Base-by-base conservation (phyloP, 2,329 filamentous ascomycete species). In the Dothiorella sarmentorum region DNA sequence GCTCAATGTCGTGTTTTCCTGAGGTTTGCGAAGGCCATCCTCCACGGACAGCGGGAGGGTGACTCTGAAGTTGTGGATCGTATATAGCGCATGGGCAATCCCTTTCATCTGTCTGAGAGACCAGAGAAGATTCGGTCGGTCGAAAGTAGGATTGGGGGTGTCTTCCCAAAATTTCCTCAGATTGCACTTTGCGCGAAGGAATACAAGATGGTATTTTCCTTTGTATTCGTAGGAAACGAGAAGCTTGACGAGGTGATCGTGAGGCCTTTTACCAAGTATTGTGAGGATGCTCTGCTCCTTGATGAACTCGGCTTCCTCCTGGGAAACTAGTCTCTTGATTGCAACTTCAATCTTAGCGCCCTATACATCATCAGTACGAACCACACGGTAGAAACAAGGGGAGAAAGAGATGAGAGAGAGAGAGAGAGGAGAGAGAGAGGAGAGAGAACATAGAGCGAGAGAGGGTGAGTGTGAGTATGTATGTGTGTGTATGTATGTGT, bases 281-380 rank as follows among this genome's bases (percentile, higher is more conserved):
- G 9, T 24, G 11, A 51, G 45, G 13, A 37, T 26, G 3, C 18
- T 24, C 5, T n/a, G 45, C 31, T 29, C 27, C 27, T 29, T 29
- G 27, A 29, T 29, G 27, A 29, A 29, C 10, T 29, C 27, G 10
- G 27, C 5, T 10, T 29, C 27, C 5, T 61, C 33, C 7, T 17
- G 24, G 2, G 44, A 29, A 22, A 7, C 22, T 7, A 61, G 49
- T 29, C 31, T n/a, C 42, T 61, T 61, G 29, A 61, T 59, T 9
- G 60, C 60, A 49, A 61, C 45, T 13, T 45, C 15, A 13, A 31
- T 35, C 10, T 33, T 20, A 3, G 2, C 10, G 27, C 10, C 27
- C 27, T 29, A 29, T 5, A 5, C 27, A 5, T 29, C 27, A 29
- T 38, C 17, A 38, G 27, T n/a, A n/a, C n/a, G n/a, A n/a, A n/a